phyloP scores from a whole-genome alignment of 1,139 yeast genomes.

The Debaryomyces subglobosus region DNA sequence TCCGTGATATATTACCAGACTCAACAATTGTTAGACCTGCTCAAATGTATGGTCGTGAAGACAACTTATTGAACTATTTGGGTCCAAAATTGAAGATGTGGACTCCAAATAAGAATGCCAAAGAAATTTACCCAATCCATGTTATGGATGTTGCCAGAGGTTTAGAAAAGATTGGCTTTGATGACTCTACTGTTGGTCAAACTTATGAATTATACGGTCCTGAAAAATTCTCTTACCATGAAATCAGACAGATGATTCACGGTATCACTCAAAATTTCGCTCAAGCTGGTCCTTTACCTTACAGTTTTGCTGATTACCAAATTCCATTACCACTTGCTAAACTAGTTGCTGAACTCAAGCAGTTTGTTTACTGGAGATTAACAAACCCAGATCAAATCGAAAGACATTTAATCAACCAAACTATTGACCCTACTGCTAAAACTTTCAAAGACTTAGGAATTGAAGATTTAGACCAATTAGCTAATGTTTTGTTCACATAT shows the following conservation, averaged over 20 bases:
- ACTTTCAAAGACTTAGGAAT: slow-evolving; percentile 77
- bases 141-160: slow-evolving; percentile 80
- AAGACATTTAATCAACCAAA: slow-evolving; percentile 73
- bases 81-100: slow-evolving; percentile 59
- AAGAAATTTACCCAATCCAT: slow-evolving; percentile 72
- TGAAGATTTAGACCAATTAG: slow-evolving; percentile 62
- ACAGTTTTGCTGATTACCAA: slow-evolving; percentile 34
- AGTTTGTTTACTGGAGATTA: slow-evolving; percentile 67
- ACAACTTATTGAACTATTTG: slow-evolving; percentile 67
- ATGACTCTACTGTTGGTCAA: slow-evolving; percentile 79
- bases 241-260: slow-evolving; percentile 71
- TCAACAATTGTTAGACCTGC: slow-evolving; percentile 87
- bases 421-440: slow-evolving; percentile 60
- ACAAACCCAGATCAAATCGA: slow-evolving; percentile 76
- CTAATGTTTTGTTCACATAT: slow-evolving; percentile 68
- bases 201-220: slow-evolving; percentile 79
- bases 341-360: slow-evolving; percentile 51
- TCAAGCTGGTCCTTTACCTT: slow-evolving; percentile 55
- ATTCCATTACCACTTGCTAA: slow-evolving; percentile 46
- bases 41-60: slow-evolving; percentile 79
- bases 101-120: slow-evolving; percentile 67
- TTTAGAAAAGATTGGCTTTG: slow-evolving; percentile 76
- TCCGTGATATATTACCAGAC: slow-evolving; percentile 67
- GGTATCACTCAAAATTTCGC: slow-evolving; percentile 63
- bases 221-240: slow-evolving; percentile 62